Evolutionary conservation across 306 rosid species (phyloP).

Genomic region (apple (Malus domestica)): DNA sequence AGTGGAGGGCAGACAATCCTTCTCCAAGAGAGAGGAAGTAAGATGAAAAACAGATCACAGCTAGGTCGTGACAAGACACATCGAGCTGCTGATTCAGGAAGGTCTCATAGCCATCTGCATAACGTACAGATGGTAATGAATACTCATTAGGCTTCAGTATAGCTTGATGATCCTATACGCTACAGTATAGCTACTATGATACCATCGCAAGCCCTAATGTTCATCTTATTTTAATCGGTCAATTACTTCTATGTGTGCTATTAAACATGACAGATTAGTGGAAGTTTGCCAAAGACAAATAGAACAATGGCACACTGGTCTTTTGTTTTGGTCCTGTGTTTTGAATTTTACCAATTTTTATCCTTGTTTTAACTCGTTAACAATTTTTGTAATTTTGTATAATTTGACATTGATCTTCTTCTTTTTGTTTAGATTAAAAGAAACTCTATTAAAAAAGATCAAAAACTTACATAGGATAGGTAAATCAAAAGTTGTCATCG

Average conservation of each 20-base stretch:
- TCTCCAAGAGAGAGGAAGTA: neutral
- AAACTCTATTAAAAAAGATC: too few species aligned
- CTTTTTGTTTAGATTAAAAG: too few species aligned
- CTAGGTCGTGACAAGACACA: constrained; percentile 8
- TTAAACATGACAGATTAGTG: neutral
- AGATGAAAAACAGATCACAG: neutral
- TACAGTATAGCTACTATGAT: neutral
- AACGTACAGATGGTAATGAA: neutral
- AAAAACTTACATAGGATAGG: neutral
- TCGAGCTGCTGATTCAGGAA: constrained; percentile 6
- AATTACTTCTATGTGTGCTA: neutral
- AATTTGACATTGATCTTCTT: neutral
- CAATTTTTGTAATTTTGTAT: neutral
- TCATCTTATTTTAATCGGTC: too few species aligned
- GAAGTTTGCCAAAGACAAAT: neutral
- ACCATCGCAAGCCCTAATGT: neutral
- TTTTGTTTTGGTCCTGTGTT: neutral
- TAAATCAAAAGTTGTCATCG: neutral
- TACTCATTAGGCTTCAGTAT: neutral
- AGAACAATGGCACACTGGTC: neutral
- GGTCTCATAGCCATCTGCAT: neutral
- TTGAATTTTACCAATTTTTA: neutral
- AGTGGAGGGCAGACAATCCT: too few species aligned
- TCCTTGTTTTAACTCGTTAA: neutral
- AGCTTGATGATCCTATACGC: neutral